These are phyloP conservation scores for Dioszegia hungarica DNA, from an alignment of 768 basidiomycete species.

Conservation along the genomic window DNA sequence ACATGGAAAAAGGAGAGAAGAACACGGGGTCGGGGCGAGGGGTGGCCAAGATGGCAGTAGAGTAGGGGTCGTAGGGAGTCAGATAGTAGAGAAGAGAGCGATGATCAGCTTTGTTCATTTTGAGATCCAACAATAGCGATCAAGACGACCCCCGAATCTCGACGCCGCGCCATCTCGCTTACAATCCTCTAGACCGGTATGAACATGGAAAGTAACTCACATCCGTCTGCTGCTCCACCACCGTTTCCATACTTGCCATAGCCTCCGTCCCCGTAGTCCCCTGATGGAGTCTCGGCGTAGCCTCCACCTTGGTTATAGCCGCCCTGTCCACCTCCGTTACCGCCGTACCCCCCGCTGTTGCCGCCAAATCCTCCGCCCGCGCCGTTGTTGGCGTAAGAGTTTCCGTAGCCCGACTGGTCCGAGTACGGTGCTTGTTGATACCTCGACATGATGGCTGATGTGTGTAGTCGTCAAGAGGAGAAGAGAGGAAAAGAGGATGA, in stretches of 20 bases:
- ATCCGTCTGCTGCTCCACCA: neutral
- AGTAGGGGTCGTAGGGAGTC: neutral
- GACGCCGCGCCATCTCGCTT: too few relatives aligned
- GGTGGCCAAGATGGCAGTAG: neutral
- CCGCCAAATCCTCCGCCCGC: too few relatives aligned
- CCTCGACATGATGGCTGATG: constrained; percentile 21
- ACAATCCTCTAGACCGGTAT: too few relatives aligned
- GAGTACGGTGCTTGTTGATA: constrained; percentile 38
- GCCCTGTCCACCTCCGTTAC: constrained; percentile 24
- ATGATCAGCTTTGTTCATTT: neutral
- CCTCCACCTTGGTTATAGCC: constrained; percentile 16
- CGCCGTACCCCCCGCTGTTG: too few relatives aligned
- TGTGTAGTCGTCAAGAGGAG: neutral
- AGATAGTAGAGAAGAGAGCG: constrained; percentile 1
- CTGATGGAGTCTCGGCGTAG: constrained; percentile 11
- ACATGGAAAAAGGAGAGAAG: neutral
- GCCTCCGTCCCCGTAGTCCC: neutral
- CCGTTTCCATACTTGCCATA: constrained; percentile 4
- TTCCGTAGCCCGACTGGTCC: constrained; percentile 9
- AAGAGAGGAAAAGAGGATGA: neutral
- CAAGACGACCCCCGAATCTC: too few relatives aligned
- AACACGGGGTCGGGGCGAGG: neutral
- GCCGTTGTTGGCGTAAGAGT: constrained; percentile 20
- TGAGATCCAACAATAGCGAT: neutral
- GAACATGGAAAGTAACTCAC: too few relatives aligned